Evolutionary conservation across 2,329 filamentous ascomycete genomes (phyloP), one percentile per base, ranked within the genome.

Genomic region (Aspergillus sojae): DNA sequence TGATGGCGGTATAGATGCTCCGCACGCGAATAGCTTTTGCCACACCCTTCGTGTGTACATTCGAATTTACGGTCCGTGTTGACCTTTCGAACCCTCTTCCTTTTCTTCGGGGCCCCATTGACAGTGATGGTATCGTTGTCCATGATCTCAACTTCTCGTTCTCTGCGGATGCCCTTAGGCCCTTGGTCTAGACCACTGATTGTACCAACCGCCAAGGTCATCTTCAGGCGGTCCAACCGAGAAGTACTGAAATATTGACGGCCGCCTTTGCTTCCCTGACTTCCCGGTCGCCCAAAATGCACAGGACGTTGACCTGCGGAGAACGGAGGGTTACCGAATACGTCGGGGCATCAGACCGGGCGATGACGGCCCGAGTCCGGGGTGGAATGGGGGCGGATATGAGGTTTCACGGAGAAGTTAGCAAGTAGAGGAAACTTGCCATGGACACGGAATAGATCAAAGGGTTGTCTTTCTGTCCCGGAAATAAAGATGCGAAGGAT

Each of bases 1-100:
- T 98, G 94, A 79, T 98, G 94, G 53, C 95, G 89, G 80, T 97
- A 97, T 82, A 99, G 83, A 82, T 99, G 95, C 80, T 98, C 95
- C 10, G 95, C 94, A 75, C 95, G 88, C 30, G 94, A 97, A 77
- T 99, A 99, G 75, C 91, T 96, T 83, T 97, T 99, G 46, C 93
- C 94, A 73, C 95, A 99, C 45, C 91, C 92, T 68, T 92, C 89
- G 64, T 93, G 88, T 5, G 91, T 89, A 75, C 95, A 99, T 72
- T 91, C 89, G 67, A 93, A 94, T 73, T 83, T 83, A 68, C 81
- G 82, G 63, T 83, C 82, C 41, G 79, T 71, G 53, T 77, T 77
- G 39, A 78, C 77, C 65, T 83, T 83, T 57, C 80, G 77, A 62
- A 75, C 79, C 64, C 81, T 76, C 60, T 70, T 71, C 28, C 66